Conservation (phyloP, 805 yeast species). For the Metschnikowia corniflorae region DNA sequence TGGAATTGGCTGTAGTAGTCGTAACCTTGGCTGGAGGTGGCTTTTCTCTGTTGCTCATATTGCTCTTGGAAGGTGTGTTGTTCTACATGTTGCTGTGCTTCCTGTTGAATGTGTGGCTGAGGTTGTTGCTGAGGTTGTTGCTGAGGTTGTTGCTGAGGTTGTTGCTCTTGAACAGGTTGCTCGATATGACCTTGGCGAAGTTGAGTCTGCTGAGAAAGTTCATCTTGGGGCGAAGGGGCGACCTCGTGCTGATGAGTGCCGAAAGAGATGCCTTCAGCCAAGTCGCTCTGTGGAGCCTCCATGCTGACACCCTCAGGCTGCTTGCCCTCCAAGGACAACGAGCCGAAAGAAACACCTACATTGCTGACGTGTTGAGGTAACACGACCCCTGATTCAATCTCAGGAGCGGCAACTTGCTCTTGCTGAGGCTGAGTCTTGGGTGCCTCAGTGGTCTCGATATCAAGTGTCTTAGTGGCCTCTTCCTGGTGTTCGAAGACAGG, state of each 20-base stretch:
- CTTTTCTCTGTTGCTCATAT: constrained; percentile 13
- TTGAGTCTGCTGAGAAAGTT: constrained; percentile 9
- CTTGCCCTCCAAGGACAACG: constrained; percentile 48
- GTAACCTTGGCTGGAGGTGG: constrained; percentile 17
- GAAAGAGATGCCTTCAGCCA: not conserved
- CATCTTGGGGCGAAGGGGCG: constrained; percentile 11
- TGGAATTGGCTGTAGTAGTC: constrained; percentile 21
- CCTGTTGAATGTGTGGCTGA: constrained; percentile 26
- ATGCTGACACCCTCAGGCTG: constrained; percentile 6
- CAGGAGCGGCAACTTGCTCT: constrained; percentile 63
- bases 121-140: constrained; percentile 8
- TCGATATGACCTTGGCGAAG: constrained; percentile 10
- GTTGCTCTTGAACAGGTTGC: constrained; percentile 19
- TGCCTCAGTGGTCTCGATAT: constrained; percentile 14
- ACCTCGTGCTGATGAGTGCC: not conserved
- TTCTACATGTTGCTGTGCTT: constrained; percentile 10
- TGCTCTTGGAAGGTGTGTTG: constrained; percentile 16
- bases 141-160: constrained; percentile 5
- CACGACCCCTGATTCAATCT: constrained; percentile 38
- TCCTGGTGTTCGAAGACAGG: too few species aligned
- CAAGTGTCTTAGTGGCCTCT: not conserved
- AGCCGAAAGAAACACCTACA: constrained; percentile 63
- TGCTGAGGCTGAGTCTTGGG: constrained; percentile 30
- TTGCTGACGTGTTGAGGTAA: constrained; percentile 51
- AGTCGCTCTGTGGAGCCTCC: not conserved